These are phyloP conservation scores for Zygosaccharomyces siamensis DNA, from an alignment of 805 yeast genomes.

Conservation along the genomic window DNA sequence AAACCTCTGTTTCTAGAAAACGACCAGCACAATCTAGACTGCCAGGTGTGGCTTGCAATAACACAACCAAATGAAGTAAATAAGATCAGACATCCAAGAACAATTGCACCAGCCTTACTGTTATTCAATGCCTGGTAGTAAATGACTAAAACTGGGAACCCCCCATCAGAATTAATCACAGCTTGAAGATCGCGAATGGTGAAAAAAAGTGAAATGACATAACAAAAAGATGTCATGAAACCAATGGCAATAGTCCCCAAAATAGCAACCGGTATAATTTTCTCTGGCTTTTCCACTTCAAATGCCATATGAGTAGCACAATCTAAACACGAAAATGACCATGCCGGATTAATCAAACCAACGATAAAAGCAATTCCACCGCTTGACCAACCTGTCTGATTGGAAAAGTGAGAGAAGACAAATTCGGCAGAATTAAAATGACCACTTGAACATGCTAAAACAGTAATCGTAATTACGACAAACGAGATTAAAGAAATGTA, in stretches of 20 bases:
- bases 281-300: slow-evolving; percentile 55
- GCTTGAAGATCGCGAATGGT: slow-evolving; percentile 51
- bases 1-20: slow-evolving; percentile 67
- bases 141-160: slow-evolving; percentile 62
- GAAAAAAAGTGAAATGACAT: slow-evolving; percentile 56
- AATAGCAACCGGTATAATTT: slow-evolving; percentile 61
- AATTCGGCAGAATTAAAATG: slow-evolving; percentile 49
- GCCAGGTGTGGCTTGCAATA: slow-evolving; percentile 67
- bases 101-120: slow-evolving; percentile 53
- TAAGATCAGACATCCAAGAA: slow-evolving; percentile 47
- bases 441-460: slow-evolving; percentile 53
- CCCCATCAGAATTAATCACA: slow-evolving; percentile 47
- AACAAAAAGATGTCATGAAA: slow-evolving; percentile 54
- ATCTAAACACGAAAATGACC: slow-evolving; percentile 67
- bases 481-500: slow-evolving; percentile 54
- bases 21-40: slow-evolving; percentile 67
- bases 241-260: slow-evolving; percentile 66
- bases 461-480: slow-evolving; percentile 50
- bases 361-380: slow-evolving; percentile 59
- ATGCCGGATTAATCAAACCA: slow-evolving; percentile 65
- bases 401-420: slow-evolving; percentile 54
- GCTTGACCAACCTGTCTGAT: slow-evolving; percentile 58
- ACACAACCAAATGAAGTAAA: slow-evolving; percentile 59
- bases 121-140: slow-evolving; percentile 51
- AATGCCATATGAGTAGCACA: slow-evolving; percentile 73